These are phyloP conservation scores for Cryptococcus jaspeensis DNA, from an alignment of 1,284 basidiomycete species.

Conservation along the genomic window DNA sequence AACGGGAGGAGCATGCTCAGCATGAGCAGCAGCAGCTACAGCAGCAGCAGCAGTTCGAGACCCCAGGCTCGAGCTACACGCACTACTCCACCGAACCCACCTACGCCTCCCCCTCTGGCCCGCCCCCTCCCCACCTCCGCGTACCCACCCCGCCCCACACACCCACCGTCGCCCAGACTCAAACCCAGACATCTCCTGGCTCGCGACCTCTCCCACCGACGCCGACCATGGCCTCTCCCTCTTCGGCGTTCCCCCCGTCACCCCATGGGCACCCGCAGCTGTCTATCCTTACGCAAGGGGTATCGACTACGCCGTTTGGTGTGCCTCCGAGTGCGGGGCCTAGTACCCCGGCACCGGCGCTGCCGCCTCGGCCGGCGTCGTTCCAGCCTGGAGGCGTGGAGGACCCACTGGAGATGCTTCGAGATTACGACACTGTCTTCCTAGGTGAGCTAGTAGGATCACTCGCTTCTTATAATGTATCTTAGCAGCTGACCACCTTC, in stretches of 20 bases:
- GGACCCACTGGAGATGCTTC: conserved; percentile 42
- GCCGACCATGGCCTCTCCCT: neutral
- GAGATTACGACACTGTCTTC: conserved; percentile 49
- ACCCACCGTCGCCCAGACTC: neutral
- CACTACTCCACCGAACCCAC: conserved; percentile 1
- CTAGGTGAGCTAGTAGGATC: conserved; percentile 28
- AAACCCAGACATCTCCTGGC: neutral
- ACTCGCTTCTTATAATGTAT: neutral
- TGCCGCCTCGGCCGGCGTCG: conserved; percentile 10
- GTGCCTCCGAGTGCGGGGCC: too few relatives aligned
- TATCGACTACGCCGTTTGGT: neutral
- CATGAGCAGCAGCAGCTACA: neutral
- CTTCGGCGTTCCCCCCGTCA: neutral
- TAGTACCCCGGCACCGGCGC: conserved; percentile 1
- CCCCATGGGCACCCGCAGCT: neutral
- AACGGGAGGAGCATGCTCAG: conserved; percentile 56
- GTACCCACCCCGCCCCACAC: conserved; percentile 7
- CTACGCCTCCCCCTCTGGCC: conserved; percentile 63
- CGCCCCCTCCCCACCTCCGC: conserved; percentile 42
- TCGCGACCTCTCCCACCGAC: conserved; percentile 12
- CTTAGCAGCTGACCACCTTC: neutral
- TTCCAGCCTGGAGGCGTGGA: conserved; percentile 18
- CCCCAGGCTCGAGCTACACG: conserved; percentile 23
- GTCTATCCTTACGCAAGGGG: conserved; percentile 2
- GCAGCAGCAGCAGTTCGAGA: conserved; percentile 8